Evolutionary conservation across 2,329 filamentous ascomycete genomes (phyloP).

Genomic region (Penicillium corylophilum): DNA sequence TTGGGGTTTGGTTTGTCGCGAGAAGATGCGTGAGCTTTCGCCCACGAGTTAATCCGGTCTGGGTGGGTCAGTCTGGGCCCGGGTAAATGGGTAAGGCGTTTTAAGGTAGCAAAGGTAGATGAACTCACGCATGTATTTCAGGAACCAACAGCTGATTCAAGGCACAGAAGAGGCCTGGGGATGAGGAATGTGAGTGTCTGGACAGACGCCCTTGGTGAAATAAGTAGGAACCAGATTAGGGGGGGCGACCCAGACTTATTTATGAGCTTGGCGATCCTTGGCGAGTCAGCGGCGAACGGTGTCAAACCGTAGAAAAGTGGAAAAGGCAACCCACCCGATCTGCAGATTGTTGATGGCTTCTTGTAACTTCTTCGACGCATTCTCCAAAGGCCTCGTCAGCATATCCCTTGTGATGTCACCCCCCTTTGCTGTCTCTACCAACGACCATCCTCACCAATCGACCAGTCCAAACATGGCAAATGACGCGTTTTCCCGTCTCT

Average conservation of each 20-base stretch:
- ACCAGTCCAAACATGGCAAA: slow-evolving; percentile 2
- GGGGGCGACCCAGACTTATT: slow-evolving; percentile 12
- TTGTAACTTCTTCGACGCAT: slow-evolving; percentile 11
- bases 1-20: slow-evolving; percentile 8
- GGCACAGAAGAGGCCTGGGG: slow-evolving; percentile 17
- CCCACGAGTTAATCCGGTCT: slow-evolving; percentile 43
- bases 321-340: slow-evolving; percentile 6
- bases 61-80: slow-evolving; percentile 10
- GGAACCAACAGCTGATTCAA: slow-evolving; percentile 22
- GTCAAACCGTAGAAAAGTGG: neutral
- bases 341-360: slow-evolving; percentile 8
- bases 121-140: slow-evolving; percentile 41
- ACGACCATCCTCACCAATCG: too few relatives aligned
- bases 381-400: slow-evolving; percentile 9
- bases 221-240: neutral
- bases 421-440: neutral
- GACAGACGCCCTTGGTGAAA: slow-evolving; percentile 1
- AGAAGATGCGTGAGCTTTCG: slow-evolving; percentile 41
- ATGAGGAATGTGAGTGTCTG: neutral
- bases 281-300: neutral
- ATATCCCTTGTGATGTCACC: slow-evolving; percentile 12
- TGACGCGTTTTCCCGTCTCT: slow-evolving; percentile 16
- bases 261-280: slow-evolving; percentile 18
- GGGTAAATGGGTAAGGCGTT: neutral
- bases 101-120: too few relatives aligned